Conservation (phyloP, 345 rosid species). For the Populus nigra region DNA sequence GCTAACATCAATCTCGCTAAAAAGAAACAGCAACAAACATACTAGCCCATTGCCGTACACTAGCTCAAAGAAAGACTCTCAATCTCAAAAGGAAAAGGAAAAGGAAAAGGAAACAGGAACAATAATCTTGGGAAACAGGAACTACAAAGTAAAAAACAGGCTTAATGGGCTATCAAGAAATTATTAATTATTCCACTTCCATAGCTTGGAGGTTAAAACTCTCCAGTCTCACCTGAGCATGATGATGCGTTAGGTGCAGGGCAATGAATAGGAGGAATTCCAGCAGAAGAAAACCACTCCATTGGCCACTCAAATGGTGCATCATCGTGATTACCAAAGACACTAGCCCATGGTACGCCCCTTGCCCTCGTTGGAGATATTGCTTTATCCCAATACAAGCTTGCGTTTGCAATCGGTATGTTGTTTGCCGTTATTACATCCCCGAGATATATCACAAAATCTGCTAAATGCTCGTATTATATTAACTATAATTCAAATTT, state of each 20-base stretch:
- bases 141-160: neutral
- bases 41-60: neutral
- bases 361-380: constrained; percentile 65
- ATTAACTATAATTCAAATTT: neutral
- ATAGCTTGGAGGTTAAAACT: neutral
- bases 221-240: constrained; percentile 25
- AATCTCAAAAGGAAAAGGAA: neutral
- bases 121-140: neutral
- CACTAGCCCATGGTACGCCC: constrained; percentile 69
- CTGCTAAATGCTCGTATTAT: constrained; percentile 29
- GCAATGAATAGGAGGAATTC: constrained; percentile 63
- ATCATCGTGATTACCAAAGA: constrained; percentile 90
- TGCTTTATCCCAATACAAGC: constrained; percentile 77
- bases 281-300: constrained; percentile 75
- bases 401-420: constrained; percentile 66
- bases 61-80: neutral
- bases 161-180: neutral
- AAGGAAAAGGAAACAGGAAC: neutral
- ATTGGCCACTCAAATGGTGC: constrained; percentile 74
- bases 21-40: no score
- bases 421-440: constrained; percentile 85
- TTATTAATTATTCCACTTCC: neutral
- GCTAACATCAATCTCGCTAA: neutral
- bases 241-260: constrained; percentile 36
- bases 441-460: constrained; percentile 83